These are phyloP conservation scores for Microdochium nivale DNA, from an alignment of 2,329 filamentous ascomycete species.

Conservation along the genomic window DNA sequence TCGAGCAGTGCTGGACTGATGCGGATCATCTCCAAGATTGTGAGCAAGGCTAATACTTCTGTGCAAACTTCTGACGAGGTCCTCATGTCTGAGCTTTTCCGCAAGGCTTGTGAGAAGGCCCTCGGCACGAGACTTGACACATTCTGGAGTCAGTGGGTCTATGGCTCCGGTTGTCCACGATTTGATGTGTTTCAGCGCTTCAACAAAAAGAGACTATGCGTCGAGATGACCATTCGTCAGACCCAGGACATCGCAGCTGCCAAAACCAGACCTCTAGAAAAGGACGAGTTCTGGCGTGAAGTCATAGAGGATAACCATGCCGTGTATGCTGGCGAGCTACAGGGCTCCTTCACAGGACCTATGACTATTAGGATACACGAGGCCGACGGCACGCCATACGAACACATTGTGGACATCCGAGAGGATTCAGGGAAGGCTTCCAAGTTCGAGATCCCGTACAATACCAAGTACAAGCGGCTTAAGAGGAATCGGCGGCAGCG, in stretches of 20 bases:
- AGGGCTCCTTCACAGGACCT: conserved; percentile 82
- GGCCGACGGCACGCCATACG: conserved; percentile 94
- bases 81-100: conserved; percentile 67
- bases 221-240: conserved; percentile 85
- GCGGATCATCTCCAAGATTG: conserved; percentile 76
- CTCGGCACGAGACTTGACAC: conserved; percentile 78
- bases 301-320: conserved; percentile 69
- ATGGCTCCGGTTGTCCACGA: conserved; percentile 77
- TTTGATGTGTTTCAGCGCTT: conserved; percentile 84
- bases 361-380: conserved; percentile 98
- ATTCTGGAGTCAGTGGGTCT: conserved; percentile 93
- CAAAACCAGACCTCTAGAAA: conserved; percentile 49
- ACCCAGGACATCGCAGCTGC: conserved; percentile 43
- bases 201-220: conserved; percentile 94
- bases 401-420: conserved; percentile 94
- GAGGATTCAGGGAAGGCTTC: conserved; percentile 65
- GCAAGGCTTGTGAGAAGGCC: conserved; percentile 77
- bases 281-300: conserved; percentile 72
- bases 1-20: conserved; percentile 77
- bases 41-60: conserved; percentile 72
- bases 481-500: conserved; percentile 68
- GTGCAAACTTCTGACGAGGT: conserved; percentile 57
- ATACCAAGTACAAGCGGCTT: conserved; percentile 96
- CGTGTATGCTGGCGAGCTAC: conserved; percentile 60
- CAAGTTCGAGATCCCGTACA: conserved; percentile 94